Evolutionary conservation across 306 rosid genomes (phyloP).

Genomic region (Cicer bijugum): DNA sequence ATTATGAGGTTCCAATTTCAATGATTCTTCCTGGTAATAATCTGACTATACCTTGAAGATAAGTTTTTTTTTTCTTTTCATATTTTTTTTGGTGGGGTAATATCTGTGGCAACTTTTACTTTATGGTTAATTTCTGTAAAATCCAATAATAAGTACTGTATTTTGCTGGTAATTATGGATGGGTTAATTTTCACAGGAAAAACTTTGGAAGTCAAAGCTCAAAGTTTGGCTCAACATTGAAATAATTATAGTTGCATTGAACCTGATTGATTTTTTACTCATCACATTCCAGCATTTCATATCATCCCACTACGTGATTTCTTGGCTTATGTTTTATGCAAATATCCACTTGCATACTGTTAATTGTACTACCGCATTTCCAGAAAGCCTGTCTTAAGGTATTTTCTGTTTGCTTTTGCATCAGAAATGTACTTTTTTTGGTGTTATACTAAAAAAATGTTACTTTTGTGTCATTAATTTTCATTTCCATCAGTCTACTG

Average conservation of each 20-base stretch:
- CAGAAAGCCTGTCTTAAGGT: conserved; percentile 1
- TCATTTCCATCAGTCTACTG: conserved; percentile 19
- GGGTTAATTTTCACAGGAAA: conserved; percentile 5
- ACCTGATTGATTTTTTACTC: conserved; percentile 21
- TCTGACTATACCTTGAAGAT: conserved; percentile 25
- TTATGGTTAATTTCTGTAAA: conserved; percentile 14
- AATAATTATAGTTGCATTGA: conserved; percentile 24
- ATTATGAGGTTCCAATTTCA: conserved; percentile 60
- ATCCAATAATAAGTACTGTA: conserved; percentile 19
- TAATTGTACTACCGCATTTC: conserved; percentile 18
- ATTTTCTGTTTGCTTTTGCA: conserved; percentile 17
- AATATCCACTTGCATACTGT: conserved; percentile 25
- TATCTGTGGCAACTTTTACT: conserved; percentile 25
- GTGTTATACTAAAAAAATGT: neutral
- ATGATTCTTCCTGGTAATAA: conserved; percentile 66
- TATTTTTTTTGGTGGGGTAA: neutral
- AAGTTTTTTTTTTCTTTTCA: conserved; percentile 22
- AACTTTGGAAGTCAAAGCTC: neutral
- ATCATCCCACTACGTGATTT: neutral
- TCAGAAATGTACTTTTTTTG: conserved; percentile 22
- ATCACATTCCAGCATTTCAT: conserved; percentile 10
- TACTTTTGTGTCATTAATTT: conserved; percentile 22
- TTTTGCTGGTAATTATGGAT: conserved; percentile 19
- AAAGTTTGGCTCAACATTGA: neutral
- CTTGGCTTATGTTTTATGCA: conserved; percentile 9